Conservation (phyloP, 2,329 filamentous ascomycete species). For the Graphiopsis chlorocephala region DNA sequence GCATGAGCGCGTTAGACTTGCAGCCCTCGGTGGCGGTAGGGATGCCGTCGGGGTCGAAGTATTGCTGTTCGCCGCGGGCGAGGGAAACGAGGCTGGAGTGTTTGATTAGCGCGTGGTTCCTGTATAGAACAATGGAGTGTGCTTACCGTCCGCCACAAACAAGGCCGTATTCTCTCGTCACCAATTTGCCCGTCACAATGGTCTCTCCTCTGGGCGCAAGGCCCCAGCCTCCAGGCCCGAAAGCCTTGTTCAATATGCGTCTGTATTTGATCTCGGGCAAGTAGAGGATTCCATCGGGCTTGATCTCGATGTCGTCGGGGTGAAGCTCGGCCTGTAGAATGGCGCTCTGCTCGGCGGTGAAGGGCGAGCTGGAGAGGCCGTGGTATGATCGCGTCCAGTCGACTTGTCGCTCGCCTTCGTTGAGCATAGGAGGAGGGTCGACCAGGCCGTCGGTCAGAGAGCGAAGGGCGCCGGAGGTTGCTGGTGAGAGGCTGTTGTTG, state of each 20-base stretch:
- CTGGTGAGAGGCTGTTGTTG: conserved; percentile 23
- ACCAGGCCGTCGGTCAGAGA: conserved; percentile 52
- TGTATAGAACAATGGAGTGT: background rate
- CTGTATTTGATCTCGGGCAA: conserved; percentile 98
- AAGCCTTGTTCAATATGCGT: conserved; percentile 81
- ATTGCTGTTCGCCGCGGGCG: conserved; percentile 90
- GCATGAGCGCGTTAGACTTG: conserved; percentile 96
- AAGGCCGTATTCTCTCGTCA: conserved; percentile 90
- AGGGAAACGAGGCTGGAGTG: conserved; percentile 80
- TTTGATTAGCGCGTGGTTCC: background rate
- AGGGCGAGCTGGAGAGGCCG: conserved; percentile 69
- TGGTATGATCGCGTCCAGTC: conserved; percentile 86
- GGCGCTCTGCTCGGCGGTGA: conserved; percentile 65
- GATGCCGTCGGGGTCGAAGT: conserved; percentile 85
- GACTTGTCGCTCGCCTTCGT: conserved; percentile 53
- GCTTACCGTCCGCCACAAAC: conserved; percentile 80
- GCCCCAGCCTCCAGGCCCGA: conserved; percentile 95
- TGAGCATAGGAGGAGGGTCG: conserved; percentile 48
- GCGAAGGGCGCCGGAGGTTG: conserved; percentile 29
- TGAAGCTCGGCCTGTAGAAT: conserved; percentile 67
- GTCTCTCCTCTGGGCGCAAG: conserved; percentile 83
- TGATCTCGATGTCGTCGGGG: conserved; percentile 84
- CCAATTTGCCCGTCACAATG: conserved; percentile 74
- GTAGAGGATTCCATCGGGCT: conserved; percentile 95
- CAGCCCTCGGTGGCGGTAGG: conserved; percentile 94